Base-by-base conservation (phyloP, 306 rosid genomes). In the Sicyos baderoa region DNA sequence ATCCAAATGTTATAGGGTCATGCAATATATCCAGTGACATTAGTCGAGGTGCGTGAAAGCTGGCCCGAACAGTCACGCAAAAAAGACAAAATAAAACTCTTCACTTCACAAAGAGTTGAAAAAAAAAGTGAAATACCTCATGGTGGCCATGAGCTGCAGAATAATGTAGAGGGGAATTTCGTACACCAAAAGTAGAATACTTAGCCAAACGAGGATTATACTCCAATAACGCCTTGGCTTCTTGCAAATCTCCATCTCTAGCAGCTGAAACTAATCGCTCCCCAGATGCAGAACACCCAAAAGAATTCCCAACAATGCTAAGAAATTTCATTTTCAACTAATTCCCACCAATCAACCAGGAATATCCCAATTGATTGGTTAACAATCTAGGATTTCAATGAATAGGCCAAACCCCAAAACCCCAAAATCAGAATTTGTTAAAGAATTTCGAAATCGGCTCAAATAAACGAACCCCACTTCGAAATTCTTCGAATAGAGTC, bases 71-170 rank as follows among this genome's bases (percentile, higher is more conserved):
- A n/a, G n/a, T n/a, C n/a, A n/a, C n/a, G n/a, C n/a, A n/a, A n/a
- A n/a, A n/a, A n/a, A n/a, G n/a, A n/a, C n/a, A 64, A 13, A 47
- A 66, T 5, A 54, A 22, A 21, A 12, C 50, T 19, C 42, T 22
- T 5, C 18, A 35, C 42, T 4, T 6, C 4, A 71, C 40, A 71
- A 4, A 71, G 1, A 71, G 37, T 21, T 21, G 32, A 53, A 22
- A 49, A 22, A 9, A 27, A 35, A 50, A 73, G 53, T 7, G 13
- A 72, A 45, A 35, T 83, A 94, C 99, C 97, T 94, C 99, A 63
- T 90, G 91, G 77, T 94, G 99, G 77, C 99, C 99, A 77, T 94
- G 99, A 85, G 99, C 97, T 70, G 99, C 91, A 69, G 99, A 94
- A 71, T 90, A 94, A 80, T 94, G 99, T 56, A 94, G 86, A 0